Evolutionary conservation across 768 basidiomycete species (phyloP).

Genomic region (Kwoniella newhampshirensis): DNA sequence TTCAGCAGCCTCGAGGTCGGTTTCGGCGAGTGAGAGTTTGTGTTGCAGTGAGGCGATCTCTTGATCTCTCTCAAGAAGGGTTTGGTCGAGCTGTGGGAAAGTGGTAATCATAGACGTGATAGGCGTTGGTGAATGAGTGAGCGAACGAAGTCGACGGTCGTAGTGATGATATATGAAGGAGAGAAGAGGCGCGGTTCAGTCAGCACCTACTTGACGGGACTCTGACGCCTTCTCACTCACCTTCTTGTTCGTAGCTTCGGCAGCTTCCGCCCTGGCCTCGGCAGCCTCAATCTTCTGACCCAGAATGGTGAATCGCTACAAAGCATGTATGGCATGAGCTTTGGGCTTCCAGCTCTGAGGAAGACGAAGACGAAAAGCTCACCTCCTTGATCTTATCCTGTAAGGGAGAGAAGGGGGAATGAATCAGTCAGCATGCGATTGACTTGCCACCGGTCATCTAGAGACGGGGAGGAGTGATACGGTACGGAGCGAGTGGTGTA

Average conservation of each 20-base stretch:
- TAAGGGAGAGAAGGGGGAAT: not conserved
- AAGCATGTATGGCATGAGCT: not conserved
- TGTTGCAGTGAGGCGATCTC: slow-evolving; percentile 76
- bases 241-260: slow-evolving; percentile 78
- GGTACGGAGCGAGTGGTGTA: no score
- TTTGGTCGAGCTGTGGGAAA: slow-evolving; percentile 60
- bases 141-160: not conserved
- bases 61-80: slow-evolving; percentile 77
- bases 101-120: not conserved
- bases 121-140: not conserved
- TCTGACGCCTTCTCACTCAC: slow-evolving; percentile 22
- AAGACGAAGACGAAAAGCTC: not conserved
- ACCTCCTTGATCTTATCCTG: slow-evolving; percentile 60
- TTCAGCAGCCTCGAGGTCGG: slow-evolving; percentile 71
- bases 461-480: not conserved
- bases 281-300: slow-evolving; percentile 79
- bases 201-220: not conserved
- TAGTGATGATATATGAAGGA: not conserved
- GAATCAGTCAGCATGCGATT: slow-evolving; percentile 3
- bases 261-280: slow-evolving; percentile 76
- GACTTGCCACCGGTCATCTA: not conserved
- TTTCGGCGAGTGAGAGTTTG: slow-evolving; percentile 65
- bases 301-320: slow-evolving; percentile 43
- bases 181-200: not conserved
- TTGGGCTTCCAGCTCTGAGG: not conserved